These are phyloP conservation scores for Pascua sp. DNA, from an alignment of 1,284 basidiomycete genomes.

Conservation along the genomic window DNA sequence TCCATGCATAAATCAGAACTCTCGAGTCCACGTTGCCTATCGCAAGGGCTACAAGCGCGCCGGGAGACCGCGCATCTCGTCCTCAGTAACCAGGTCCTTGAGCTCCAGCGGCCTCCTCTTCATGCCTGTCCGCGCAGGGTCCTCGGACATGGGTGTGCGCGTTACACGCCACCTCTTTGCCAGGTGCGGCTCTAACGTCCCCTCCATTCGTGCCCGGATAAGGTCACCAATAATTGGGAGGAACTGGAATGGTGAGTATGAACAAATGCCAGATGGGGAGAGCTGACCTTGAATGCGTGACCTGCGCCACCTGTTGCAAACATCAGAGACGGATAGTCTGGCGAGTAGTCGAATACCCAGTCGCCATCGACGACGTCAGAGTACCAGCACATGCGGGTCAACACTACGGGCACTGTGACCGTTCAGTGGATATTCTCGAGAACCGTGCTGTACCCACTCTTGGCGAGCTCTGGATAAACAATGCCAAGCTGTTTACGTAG, in stretches of 20 bases:
- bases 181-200: slow-evolving; percentile 56
- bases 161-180: slow-evolving; percentile 50
- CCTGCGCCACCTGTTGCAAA: slow-evolving; percentile 75
- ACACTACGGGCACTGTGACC: slow-evolving; percentile 55
- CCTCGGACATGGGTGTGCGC: not conserved
- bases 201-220: slow-evolving; percentile 64
- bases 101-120: too few species aligned
- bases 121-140: not conserved
- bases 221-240: slow-evolving; percentile 70
- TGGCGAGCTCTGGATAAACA: slow-evolving; percentile 68
- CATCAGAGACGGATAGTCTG: slow-evolving; percentile 58
- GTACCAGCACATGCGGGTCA: slow-evolving; percentile 79
- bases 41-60: too few species aligned
- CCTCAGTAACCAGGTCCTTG: too few species aligned
- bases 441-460: slow-evolving; percentile 38
- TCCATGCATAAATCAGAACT: too few species aligned
- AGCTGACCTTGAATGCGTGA: slow-evolving; percentile 70
- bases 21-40: too few species aligned
- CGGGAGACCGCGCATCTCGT: too few species aligned
- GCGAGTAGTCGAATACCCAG: slow-evolving; percentile 71
- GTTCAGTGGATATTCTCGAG: not conserved
- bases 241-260: slow-evolving; percentile 18
- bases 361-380: slow-evolving; percentile 57
- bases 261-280: not conserved
- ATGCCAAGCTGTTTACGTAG: slow-evolving; percentile 58